phyloP scores from a whole-genome alignment of 2,329 filamentous ascomycete species.

The Diplocarpon mali region DNA sequence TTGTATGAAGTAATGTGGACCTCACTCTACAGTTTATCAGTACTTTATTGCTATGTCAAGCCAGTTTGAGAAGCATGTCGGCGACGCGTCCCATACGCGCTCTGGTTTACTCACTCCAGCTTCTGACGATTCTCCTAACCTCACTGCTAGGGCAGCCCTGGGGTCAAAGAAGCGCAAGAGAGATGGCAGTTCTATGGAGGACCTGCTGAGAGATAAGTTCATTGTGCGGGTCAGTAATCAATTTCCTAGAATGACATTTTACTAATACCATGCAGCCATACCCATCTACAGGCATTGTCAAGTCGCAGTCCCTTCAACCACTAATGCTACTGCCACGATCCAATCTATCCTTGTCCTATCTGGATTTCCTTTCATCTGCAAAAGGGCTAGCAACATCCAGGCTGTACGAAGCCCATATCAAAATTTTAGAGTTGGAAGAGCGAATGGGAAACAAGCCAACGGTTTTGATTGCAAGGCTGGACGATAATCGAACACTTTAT shows the following conservation, averaged over 20 bases:
- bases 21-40: constrained; percentile 23
- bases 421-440: constrained; percentile 51
- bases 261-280: constrained; percentile 36
- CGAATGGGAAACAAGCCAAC: constrained; percentile 43
- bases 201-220: constrained; percentile 27
- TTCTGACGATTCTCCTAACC: constrained; percentile 19
- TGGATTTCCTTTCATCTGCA: constrained; percentile 43
- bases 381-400: constrained; percentile 41
- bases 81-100: constrained; percentile 25
- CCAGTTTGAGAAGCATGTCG: constrained; percentile 19
- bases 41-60: constrained; percentile 26
- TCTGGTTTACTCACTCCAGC: constrained; percentile 23
- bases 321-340: constrained; percentile 52
- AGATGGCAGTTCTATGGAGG: constrained; percentile 24
- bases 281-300: constrained; percentile 40
- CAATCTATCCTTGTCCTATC: constrained; percentile 46
- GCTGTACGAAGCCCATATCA: constrained; percentile 50
- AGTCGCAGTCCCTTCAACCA: constrained; percentile 45
- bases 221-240: constrained; percentile 25
- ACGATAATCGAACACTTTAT: constrained; percentile 42
- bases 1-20: constrained; percentile 13
- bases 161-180: constrained; percentile 28
- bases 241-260: constrained; percentile 1
- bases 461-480: constrained; percentile 50
- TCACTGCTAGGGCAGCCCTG: constrained; percentile 12